These are phyloP conservation scores for Diospyros kaki DNA, from an alignment of 148 eudicot genomes.

Conservation along the genomic window DNA sequence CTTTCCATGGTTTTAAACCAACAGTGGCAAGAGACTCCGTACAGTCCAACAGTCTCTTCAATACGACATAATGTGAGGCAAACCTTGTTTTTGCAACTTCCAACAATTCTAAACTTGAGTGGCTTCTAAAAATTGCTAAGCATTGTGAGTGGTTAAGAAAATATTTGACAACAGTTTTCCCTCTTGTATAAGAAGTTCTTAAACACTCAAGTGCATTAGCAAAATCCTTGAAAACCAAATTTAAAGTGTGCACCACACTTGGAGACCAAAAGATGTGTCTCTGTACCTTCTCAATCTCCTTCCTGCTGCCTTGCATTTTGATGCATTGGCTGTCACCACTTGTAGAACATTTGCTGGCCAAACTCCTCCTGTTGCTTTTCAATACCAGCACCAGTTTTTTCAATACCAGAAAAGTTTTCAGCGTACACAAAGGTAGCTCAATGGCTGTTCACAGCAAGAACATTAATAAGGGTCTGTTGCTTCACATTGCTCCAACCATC, in stretches of 20 bases:
- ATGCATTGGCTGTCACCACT: constrained; percentile 14
- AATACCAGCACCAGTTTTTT: constrained; percentile 11
- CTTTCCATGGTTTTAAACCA: constrained; percentile 18
- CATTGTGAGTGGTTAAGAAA: constrained; percentile 16
- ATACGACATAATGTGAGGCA: constrained; percentile 17
- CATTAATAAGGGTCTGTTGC: constrained; percentile 10
- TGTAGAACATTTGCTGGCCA: constrained; percentile 12
- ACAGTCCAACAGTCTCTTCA: constrained; percentile 11
- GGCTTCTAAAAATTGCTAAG: constrained; percentile 12
- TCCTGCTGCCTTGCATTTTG: not conserved
- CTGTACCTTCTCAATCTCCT: constrained; percentile 11
- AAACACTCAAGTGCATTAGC: not conserved
- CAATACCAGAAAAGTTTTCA: not conserved
- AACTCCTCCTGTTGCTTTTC: not conserved
- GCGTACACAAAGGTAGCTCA: constrained; percentile 17
- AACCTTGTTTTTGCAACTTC: constrained; percentile 31
- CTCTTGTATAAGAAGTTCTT: not conserved
- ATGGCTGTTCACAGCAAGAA: constrained; percentile 8
- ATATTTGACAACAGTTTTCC: constrained; percentile 15
- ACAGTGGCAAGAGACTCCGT: constrained; percentile 12
- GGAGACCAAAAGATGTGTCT: constrained; percentile 13
- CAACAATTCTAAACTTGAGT: constrained; percentile 15
- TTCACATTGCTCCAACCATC: constrained; percentile 23
- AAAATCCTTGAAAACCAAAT: constrained; percentile 17
- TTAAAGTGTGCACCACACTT: constrained; percentile 9